Conservation (phyloP, 805 yeast species). For the Brettanomyces sp. region DNA sequence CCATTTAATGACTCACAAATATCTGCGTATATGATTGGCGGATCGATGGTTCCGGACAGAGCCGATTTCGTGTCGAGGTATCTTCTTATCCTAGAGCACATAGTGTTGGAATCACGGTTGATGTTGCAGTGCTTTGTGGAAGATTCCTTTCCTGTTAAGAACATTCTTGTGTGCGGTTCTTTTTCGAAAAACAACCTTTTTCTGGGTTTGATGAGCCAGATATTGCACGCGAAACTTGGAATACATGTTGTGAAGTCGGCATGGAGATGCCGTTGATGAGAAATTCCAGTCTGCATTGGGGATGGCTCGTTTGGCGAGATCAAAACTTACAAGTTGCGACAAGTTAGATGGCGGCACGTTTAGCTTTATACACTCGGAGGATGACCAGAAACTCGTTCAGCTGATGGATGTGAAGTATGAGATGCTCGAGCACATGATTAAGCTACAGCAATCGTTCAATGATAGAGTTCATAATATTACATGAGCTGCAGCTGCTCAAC, state of each 20-base stretch:
- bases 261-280: conserved; percentile 4
- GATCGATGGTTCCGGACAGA: conserved; percentile 27
- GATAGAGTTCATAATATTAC: background rate
- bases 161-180: conserved; percentile 41
- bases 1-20: conserved; percentile 42
- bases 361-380: background rate
- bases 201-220: conserved; percentile 21
- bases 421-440: conserved; percentile 7
- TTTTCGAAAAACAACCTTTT: conserved; percentile 41
- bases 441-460: conserved; percentile 11
- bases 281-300: conserved; percentile 11
- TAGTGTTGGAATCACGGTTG: conserved; percentile 40
- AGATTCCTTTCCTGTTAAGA: conserved; percentile 17
- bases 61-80: conserved; percentile 32
- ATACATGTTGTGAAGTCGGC: background rate
- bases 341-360: background rate
- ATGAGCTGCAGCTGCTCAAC: background rate
- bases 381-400: background rate
- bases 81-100: conserved; percentile 37
- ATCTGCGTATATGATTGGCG: conserved; percentile 43
- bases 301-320: conserved; percentile 4
- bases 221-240: conserved; percentile 10
- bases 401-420: conserved; percentile 9
- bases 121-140: conserved; percentile 24
- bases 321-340: too few relatives aligned